Percentiles rank a stretch among this genome's conserved stretches.
Evolutionary conservation across 352 stramenopile genomes (phyloP).

Genomic region (Phytopythium boreale): DNA sequence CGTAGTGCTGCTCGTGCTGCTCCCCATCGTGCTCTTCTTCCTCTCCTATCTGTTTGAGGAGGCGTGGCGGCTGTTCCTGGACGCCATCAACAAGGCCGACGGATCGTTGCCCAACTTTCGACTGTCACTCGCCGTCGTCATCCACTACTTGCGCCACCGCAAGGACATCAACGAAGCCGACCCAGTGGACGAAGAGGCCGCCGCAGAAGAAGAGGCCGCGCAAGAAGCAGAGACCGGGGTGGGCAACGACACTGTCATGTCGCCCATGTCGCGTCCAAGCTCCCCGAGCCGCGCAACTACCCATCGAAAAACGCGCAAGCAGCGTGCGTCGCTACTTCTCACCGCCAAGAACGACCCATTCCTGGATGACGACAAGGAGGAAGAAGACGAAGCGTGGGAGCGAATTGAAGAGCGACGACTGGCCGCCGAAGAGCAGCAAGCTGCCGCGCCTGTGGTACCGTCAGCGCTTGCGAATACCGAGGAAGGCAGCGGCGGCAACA

Average conservation of each 20-base stretch:
- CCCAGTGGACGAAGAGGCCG: constrained; percentile 12
- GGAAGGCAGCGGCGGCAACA: constrained; percentile 8
- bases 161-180: constrained; percentile 42
- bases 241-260: constrained; percentile 8
- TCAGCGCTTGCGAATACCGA: constrained; percentile 8
- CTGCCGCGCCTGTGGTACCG: constrained; percentile 16
- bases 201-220: background rate
- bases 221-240: background rate
- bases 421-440: constrained; percentile 23
- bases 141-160: constrained; percentile 74
- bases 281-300: background rate
- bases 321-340: constrained; percentile 29
- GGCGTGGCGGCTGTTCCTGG: constrained; percentile 55
- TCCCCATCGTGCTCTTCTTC: constrained; percentile 69
- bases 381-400: constrained; percentile 46
- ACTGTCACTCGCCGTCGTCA: constrained; percentile 68
- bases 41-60: constrained; percentile 85
- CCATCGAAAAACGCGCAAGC: background rate
- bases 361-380: constrained; percentile 49
- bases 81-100: constrained; percentile 71
- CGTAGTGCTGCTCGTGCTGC: constrained; percentile 46
- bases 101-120: constrained; percentile 74
- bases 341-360: constrained; percentile 54
- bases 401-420: constrained; percentile 30
- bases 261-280: background rate